Evolutionary conservation across 2,329 filamentous ascomycete genomes (phyloP), one percentile per base, ranked within the genome.

Genomic region (Phialophora expanda): DNA sequence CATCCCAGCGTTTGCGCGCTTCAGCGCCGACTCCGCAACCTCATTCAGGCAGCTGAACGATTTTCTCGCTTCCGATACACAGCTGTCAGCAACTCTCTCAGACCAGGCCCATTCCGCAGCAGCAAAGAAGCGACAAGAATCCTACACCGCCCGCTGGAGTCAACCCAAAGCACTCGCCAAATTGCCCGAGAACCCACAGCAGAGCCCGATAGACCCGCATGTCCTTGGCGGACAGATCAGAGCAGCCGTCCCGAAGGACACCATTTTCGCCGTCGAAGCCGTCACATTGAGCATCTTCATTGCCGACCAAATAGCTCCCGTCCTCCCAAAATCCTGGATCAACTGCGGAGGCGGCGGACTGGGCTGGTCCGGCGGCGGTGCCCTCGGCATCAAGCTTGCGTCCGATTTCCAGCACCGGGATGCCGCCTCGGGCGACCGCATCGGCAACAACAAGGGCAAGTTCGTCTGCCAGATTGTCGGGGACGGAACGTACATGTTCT

Each of bases 281-380:
- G 91, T 95, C 0, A 95, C 91, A 0, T 87, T 90, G 65, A 87
- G 88, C 0, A 77, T 76, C 0, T 84, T 87, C 30, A 87, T 93
- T 0, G 83, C 86, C 28, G 90, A 95, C 70, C 90, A 93, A 69
- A 79, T 95, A 7, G 87, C 88, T 72, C 84, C 87, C 2, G 87
- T 84, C 0, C 74, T 87, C 0, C 90, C 91, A 0, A 90, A 90
- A 0, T 87, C 86, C 0, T 93, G 89, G 89, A 87, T 94, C 73
- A 93, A 93, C 75, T 93, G 90, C 74, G 91, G 91, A 1, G 91
- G 89, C 0, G 91, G 90, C 14, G 91, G 91, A 1, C 86, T 94
- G 0, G 91, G 91, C 1, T 94, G 91, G 91, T 90, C 87, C 11
- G 91, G 90, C 14, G 91, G 91, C 14, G 91, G 81, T 60, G 89